Conservation (phyloP, 2,329 filamentous ascomycete genomes). For the Dothideomycetes sp. region DNA sequence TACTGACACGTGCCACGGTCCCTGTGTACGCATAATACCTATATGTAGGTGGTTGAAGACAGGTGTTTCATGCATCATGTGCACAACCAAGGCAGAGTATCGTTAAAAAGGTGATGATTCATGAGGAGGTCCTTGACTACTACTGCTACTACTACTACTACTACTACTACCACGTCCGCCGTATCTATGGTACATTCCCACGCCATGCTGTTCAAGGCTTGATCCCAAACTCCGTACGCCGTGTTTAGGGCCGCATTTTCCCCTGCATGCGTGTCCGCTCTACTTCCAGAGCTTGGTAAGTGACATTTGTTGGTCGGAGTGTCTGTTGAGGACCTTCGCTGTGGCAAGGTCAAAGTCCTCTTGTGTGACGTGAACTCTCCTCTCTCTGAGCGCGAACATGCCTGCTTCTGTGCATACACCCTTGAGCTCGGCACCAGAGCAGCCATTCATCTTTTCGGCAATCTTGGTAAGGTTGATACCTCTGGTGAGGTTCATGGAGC, state of each 20-base stretch:
- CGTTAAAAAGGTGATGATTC: neutral
- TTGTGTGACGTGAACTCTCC: slow-evolving; percentile 95
- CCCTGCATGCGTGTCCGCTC: slow-evolving; percentile 12
- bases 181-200: slow-evolving; percentile 10
- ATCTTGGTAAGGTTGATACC: slow-evolving; percentile 98
- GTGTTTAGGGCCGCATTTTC: slow-evolving; percentile 1
- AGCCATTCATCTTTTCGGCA: slow-evolving; percentile 99
- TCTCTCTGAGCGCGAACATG: slow-evolving; percentile 93
- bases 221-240: slow-evolving; percentile 7
- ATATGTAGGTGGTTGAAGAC: too few relatives aligned
- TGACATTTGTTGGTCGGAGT: slow-evolving; percentile 94
- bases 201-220: slow-evolving; percentile 6
- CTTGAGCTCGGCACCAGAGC: slow-evolving; percentile 94
- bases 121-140: neutral
- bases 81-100: too few relatives aligned
- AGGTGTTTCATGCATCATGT: too few relatives aligned
- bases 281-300: slow-evolving; percentile 81
- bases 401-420: slow-evolving; percentile 97
- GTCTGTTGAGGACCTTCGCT: slow-evolving; percentile 98
- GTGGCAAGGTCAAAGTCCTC: slow-evolving; percentile 98
- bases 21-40: too few relatives aligned
- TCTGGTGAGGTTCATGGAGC: slow-evolving; percentile 96
- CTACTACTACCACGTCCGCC: neutral
- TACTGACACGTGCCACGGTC: too few relatives aligned
- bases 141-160: neutral